Conservation (phyloP, 106 monocot species). For the Posidonia australis region DNA sequence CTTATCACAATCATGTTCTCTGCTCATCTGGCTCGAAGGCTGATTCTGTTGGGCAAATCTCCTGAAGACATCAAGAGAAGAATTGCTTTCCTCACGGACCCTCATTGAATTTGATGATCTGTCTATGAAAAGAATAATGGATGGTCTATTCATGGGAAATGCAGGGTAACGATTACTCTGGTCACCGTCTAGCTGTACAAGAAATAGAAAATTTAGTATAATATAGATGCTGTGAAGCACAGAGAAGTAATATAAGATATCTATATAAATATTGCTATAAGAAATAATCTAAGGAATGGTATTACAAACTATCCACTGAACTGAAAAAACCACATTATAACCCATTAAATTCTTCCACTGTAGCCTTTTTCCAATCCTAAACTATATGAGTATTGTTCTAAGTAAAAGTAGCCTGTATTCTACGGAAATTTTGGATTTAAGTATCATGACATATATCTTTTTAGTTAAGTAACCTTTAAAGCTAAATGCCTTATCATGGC, state of each 20-base stretch:
- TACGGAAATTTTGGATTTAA: no score
- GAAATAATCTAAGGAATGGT: neutral
- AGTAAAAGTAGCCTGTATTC: no score
- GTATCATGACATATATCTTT: no score
- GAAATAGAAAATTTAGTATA: slow-evolving; percentile 3
- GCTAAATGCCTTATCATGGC: no score
- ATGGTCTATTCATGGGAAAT: slow-evolving; percentile 59
- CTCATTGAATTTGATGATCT: slow-evolving; percentile 52
- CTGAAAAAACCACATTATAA: neutral
- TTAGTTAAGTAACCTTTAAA: no score
- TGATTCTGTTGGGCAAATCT: slow-evolving; percentile 41
- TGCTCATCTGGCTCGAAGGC: slow-evolving; percentile 9
- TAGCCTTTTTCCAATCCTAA: no score
- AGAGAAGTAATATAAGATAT: no score
- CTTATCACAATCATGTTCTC: neutral
- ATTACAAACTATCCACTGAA: neutral
- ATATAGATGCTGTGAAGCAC: no score
- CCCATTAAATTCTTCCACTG: neutral
- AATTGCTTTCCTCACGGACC: slow-evolving; percentile 60
- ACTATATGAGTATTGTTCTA: no score
- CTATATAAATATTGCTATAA: neutral
- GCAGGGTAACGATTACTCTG: slow-evolving; percentile 22
- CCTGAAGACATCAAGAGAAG: slow-evolving; percentile 54
- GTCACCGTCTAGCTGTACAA: slow-evolving; percentile 50
- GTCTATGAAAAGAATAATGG: slow-evolving; percentile 88